Percentiles rank a stretch among this genome's conserved stretches.
Conservation (phyloP, 2,329 filamentous ascomycete species). For the Cytospora piceicola region DNA sequence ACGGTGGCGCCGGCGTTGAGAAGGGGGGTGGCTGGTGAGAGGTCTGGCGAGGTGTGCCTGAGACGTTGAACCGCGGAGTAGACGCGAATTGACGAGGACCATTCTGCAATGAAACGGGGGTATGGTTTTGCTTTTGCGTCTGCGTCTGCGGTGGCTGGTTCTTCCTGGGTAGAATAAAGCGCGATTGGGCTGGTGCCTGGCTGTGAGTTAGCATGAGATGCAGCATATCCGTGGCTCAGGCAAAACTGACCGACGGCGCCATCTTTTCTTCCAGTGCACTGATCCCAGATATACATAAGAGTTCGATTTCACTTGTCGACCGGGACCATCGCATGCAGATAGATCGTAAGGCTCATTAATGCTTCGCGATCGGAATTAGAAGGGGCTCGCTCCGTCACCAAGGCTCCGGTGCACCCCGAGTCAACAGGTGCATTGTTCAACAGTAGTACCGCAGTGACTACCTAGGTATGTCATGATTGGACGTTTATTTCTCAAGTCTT, state of each 20-base stretch:
- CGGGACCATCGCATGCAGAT: neutral
- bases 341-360: too few species aligned
- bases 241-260: slow-evolving; percentile 23
- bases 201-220: neutral
- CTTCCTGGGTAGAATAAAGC: slow-evolving; percentile 36
- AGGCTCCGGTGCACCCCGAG: neutral
- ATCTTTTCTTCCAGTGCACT: neutral
- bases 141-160: slow-evolving; percentile 30
- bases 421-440: neutral
- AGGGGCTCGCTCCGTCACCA: neutral
- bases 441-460: neutral
- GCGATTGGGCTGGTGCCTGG: slow-evolving; percentile 37
- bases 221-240: neutral
- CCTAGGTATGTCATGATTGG: neutral
- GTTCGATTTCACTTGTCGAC: neutral
- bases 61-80: slow-evolving; percentile 36
- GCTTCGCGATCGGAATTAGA: neutral
- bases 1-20: slow-evolving; percentile 27
- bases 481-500: neutral
- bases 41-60: slow-evolving; percentile 29
- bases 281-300: neutral
- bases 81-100: slow-evolving; percentile 33
- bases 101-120: slow-evolving; percentile 21
- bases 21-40: slow-evolving; percentile 29
- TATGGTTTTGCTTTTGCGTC: too few species aligned